phyloP scores from a whole-genome alignment of 164 flowering plant species.

The Stephania japonica region DNA sequence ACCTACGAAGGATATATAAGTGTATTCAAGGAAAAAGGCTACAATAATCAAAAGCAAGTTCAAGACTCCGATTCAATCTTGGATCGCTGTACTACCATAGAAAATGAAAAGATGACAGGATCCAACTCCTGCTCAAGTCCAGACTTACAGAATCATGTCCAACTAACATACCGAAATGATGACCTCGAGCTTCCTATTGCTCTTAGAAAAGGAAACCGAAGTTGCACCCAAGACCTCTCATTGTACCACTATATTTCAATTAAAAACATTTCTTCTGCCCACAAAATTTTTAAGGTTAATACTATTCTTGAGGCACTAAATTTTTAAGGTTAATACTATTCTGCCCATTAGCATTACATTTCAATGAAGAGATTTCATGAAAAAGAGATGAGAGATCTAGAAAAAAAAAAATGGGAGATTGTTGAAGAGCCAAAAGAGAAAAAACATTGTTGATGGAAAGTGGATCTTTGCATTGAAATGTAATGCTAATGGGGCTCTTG shows the following conservation, averaged over 20 bases:
- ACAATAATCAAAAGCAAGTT: neutral
- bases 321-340: too few species aligned
- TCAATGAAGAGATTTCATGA: too few species aligned
- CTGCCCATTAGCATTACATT: too few species aligned
- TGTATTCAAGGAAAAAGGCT: neutral
- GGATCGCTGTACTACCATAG: too few species aligned
- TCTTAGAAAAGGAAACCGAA: neutral
- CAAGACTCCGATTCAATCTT: neutral
- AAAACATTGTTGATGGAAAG: neutral
- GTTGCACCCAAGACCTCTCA: neutral
- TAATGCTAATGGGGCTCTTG: neutral
- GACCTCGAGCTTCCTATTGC: neutral
- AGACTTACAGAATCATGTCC: neutral
- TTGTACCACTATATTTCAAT: neutral
- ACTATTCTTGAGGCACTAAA: neutral
- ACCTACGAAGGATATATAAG: neutral
- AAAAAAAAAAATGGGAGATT: neutral
- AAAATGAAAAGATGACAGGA: neutral
- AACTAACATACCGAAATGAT: neutral
- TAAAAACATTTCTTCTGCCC: neutral
- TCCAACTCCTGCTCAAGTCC: neutral
- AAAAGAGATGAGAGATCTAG: neutral
- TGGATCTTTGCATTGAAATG: neutral
- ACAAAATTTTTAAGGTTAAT: neutral
- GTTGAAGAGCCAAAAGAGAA: neutral